phyloP scores from a whole-genome alignment of 2,329 filamentous ascomycete genomes.

The Talaromyces pinophilus region DNA sequence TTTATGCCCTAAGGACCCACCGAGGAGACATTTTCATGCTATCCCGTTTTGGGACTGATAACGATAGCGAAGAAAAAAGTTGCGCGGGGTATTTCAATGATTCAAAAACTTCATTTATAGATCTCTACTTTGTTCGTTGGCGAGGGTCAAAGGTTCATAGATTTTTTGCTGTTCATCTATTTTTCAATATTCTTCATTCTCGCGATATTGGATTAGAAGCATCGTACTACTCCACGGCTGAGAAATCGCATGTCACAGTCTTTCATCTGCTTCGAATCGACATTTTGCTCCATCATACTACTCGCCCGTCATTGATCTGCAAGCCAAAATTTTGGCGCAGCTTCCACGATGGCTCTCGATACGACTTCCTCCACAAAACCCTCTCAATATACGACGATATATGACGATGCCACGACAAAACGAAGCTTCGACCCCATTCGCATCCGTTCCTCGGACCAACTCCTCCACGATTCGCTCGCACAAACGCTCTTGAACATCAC shows the following conservation, averaged over 20 bases:
- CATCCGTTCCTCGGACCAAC: conserved; percentile 36
- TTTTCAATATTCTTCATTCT: background rate
- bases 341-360: conserved; percentile 3
- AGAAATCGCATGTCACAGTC: background rate
- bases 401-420: conserved; percentile 31
- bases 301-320: background rate
- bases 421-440: conserved; percentile 39
- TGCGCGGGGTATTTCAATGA: conserved; percentile 17
- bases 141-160: background rate
- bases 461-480: conserved; percentile 41
- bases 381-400: conserved; percentile 33
- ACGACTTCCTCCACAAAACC: background rate
- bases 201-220: background rate
- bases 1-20: background rate
- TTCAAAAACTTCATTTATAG: background rate
- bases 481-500: conserved; percentile 40
- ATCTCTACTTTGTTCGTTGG: too few species aligned
- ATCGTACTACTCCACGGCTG: background rate
- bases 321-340: background rate
- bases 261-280: background rate
- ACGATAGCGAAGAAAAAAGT: conserved; percentile 20
- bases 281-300: background rate
- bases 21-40: conserved; percentile 1
- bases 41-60: conserved; percentile 19
- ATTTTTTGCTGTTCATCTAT: background rate